These are phyloP conservation scores for Chalara sp. DNA, from an alignment of 2,329 filamentous ascomycete species.

Conservation along the genomic window DNA sequence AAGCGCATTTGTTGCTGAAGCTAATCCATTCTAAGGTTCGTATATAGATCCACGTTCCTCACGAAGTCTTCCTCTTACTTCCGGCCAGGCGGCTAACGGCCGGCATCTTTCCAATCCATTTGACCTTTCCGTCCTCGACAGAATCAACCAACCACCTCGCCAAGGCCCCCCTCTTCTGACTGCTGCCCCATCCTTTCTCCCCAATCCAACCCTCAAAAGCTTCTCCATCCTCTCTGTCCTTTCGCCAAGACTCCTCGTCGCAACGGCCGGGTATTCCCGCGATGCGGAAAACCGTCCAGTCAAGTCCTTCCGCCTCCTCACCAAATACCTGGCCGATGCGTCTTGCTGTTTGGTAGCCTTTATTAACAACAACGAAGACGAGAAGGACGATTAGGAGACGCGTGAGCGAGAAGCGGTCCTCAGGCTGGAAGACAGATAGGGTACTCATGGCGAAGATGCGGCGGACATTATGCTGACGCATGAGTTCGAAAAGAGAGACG, in stretches of 20 bases:
- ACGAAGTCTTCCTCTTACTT: neutral
- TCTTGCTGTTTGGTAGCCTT: neutral
- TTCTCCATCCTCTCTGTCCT: conserved; percentile 7
- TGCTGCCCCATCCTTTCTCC: neutral
- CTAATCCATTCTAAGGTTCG: no score
- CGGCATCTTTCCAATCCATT: neutral
- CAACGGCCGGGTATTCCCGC: neutral
- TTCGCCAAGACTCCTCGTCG: neutral
- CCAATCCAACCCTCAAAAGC: conserved; percentile 4
- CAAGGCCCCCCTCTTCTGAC: conserved; percentile 1
- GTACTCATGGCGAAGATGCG: neutral
- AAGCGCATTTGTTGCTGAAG: no score
- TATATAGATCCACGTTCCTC: no score
- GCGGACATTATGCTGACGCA: neutral
- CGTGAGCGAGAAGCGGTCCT: neutral
- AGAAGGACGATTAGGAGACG: neutral
- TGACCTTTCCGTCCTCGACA: neutral
- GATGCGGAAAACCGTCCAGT: neutral
- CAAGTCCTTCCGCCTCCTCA: neutral
- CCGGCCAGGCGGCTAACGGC: neutral
- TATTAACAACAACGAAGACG: neutral
- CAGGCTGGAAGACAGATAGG: neutral
- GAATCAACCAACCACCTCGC: neutral
- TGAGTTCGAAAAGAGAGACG: neutral
- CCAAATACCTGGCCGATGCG: neutral